Evolutionary conservation across 306 rosid genomes (phyloP).

Genomic region (Prunus padus): DNA sequence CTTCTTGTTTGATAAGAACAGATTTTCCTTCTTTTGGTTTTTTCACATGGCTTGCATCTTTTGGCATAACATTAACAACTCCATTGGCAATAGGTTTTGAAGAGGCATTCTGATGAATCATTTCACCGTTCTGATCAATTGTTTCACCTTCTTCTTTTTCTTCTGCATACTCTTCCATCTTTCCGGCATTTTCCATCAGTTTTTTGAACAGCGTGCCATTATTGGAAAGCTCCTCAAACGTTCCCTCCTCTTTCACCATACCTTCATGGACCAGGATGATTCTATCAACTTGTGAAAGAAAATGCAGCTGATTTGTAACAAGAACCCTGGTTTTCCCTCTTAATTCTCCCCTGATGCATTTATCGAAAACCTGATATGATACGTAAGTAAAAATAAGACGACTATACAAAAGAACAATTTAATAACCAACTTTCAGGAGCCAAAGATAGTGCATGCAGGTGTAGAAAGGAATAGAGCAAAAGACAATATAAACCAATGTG

Average conservation of each 20-base stretch:
- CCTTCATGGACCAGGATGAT: conserved; percentile 81
- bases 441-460: neutral
- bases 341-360: conserved; percentile 79
- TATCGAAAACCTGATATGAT: conserved; percentile 68
- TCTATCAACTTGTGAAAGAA: conserved; percentile 86
- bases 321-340: conserved; percentile 83
- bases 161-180: conserved; percentile 65
- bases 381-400: conserved; percentile 15
- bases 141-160: conserved; percentile 39
- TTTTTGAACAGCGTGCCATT: conserved; percentile 72
- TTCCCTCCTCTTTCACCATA: conserved; percentile 80
- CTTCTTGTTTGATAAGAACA: conserved; percentile 79
- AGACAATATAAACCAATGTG: neutral
- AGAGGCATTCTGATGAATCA: conserved; percentile 14
- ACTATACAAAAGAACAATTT: neutral
- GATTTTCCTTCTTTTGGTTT: conserved; percentile 65
- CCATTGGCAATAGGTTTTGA: conserved; percentile 41
- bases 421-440: neutral
- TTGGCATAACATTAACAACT: conserved; percentile 32
- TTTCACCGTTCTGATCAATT: conserved; percentile 18
- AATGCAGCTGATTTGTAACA: conserved; percentile 91
- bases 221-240: conserved; percentile 78
- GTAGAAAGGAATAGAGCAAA: neutral
- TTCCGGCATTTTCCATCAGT: conserved; percentile 95
- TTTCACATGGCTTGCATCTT: conserved; percentile 36